Evolutionary conservation across 1,284 basidiomycete species (phyloP).

Genomic region (Naganishia liquefaciens): DNA sequence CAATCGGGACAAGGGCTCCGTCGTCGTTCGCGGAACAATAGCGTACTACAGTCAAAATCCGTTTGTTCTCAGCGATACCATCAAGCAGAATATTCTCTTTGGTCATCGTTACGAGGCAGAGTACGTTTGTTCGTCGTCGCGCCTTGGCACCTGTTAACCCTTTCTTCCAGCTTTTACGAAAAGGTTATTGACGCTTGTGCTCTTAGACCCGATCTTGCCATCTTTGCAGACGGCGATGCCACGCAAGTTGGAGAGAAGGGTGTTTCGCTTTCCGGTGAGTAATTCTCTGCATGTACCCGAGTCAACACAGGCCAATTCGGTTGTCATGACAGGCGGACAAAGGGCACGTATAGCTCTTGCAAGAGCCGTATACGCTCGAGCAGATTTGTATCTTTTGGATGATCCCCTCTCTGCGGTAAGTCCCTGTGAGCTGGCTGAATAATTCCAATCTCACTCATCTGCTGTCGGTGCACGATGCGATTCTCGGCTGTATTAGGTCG

Average conservation of each 20-base stretch:
- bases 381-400: constrained; percentile 62
- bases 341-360: constrained; percentile 65
- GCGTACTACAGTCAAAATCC: constrained; percentile 88
- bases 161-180: constrained; percentile 46
- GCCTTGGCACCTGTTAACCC: constrained; percentile 36
- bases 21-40: constrained; percentile 71
- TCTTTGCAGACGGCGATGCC: constrained; percentile 70
- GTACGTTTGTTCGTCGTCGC: constrained; percentile 40
- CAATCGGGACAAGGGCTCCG: constrained; percentile 71
- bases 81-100: constrained; percentile 87
- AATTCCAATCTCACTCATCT: not conserved
- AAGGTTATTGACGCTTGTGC: constrained; percentile 71
- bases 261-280: constrained; percentile 39
- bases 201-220: constrained; percentile 72
- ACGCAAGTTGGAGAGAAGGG: constrained; percentile 72
- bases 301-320: constrained; percentile 44
- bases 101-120: constrained; percentile 80
- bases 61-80: constrained; percentile 81
- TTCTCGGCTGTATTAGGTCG: constrained; percentile 10
- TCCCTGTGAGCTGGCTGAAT: not conserved
- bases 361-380: constrained; percentile 60
- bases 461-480: not conserved
- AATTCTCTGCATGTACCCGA: too few species aligned
- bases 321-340: constrained; percentile 58
- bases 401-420: constrained; percentile 61